Percentiles rank a stretch among this genome's conserved stretches.
Evolutionary conservation across 2,329 filamentous ascomycete genomes (phyloP).

Genomic region (Claviceps spartinae): DNA sequence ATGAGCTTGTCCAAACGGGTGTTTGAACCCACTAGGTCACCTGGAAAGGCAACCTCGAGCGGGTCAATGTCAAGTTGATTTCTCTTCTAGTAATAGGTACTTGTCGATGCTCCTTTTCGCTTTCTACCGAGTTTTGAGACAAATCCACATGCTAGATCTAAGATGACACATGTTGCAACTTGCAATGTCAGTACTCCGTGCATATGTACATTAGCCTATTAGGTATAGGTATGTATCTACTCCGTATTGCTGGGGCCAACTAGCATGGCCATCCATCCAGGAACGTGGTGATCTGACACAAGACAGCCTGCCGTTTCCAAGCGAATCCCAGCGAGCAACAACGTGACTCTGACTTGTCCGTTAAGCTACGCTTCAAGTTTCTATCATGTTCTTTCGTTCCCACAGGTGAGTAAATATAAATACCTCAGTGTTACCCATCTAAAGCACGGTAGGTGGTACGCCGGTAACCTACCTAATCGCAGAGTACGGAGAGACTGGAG

Average conservation of each 20-base stretch:
- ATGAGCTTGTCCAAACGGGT: neutral
- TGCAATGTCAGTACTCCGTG: neutral
- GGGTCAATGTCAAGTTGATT: neutral
- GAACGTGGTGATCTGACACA: no score
- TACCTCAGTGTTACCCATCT: no score
- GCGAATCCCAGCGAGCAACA: no score
- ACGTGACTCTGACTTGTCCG: no score
- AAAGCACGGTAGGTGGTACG: no score
- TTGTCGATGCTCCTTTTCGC: neutral
- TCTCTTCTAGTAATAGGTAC: neutral
- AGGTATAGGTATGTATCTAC: neutral
- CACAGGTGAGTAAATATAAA: no score
- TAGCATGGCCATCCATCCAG: neutral
- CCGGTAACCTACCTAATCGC: no score
- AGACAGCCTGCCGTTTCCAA: no score
- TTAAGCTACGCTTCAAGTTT: no score
- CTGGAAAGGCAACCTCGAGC: neutral
- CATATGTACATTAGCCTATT: neutral
- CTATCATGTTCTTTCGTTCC: no score
- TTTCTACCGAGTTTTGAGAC: neutral
- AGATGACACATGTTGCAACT: neutral
- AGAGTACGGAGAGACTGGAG: no score
- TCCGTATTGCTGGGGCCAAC: neutral
- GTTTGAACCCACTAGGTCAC: neutral
- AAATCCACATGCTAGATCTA: neutral